Evolutionary conservation across 169 alveolate genomes (phyloP).

Genomic region (Plasmodium cynomolgi): DNA sequence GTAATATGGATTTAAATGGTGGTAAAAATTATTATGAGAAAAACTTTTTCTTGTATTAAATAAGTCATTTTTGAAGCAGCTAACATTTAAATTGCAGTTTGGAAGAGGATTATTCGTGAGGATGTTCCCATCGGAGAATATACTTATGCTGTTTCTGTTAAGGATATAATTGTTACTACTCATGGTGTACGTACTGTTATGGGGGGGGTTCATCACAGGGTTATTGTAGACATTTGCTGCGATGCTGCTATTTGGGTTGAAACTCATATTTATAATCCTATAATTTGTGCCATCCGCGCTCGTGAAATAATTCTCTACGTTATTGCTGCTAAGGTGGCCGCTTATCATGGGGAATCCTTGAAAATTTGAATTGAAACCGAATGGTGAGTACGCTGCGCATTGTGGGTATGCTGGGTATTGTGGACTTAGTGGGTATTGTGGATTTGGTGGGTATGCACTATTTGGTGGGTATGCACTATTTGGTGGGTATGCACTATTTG

Average conservation of each 20-base stretch:
- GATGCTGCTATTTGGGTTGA: neutral
- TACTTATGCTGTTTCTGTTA: neutral
- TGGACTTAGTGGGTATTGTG: no score
- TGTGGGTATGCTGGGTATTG: neutral
- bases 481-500: no score
- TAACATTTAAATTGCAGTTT: constrained; percentile 1
- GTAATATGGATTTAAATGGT: neutral
- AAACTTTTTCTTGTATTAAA: neutral
- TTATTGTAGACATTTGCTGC: neutral
- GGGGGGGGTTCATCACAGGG: neutral
- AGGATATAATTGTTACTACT: constrained; percentile 5
- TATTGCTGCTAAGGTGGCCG: neutral
- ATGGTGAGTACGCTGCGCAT: neutral
- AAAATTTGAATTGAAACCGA: neutral
- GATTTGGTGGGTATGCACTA: neutral
- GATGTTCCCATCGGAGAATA: neutral
- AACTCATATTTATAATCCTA: neutral
- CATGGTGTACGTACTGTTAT: neutral
- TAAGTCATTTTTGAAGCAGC: neutral
- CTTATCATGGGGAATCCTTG: neutral
- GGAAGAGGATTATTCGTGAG: neutral
- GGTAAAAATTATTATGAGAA: constrained; percentile 3
- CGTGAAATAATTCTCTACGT: neutral
- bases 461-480: no score
- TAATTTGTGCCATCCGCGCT: neutral